Evolutionary conservation across 768 basidiomycete species (phyloP), one percentile per base, ranked within the genome.

Genomic region (Psilocybe subaeruginosa): DNA sequence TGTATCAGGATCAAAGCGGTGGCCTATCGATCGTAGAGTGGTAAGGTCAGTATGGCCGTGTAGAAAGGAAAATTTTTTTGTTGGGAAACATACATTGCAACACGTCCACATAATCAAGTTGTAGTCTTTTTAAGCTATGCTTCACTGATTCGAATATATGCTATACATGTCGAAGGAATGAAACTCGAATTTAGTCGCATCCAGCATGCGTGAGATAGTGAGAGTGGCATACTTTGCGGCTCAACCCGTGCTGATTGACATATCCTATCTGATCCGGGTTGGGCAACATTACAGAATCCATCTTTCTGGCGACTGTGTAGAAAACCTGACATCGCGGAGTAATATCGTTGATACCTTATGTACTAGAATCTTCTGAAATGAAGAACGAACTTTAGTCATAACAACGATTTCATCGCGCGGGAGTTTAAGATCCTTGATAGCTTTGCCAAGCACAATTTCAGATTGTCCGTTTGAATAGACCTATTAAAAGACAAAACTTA

Each of bases 351-450:
- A 29, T 14, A 11, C 0, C 16, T 53, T 9, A 16, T 53, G 14
- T 8, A 14, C 14, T 14, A 6, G 27, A 19, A 1, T 16, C 29
- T 5, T 14, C 19, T 29, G 9, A 29, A 29, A 50, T 12, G 11
- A 27, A 14, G 23, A 8, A 30, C 9, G 9, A 31, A 84, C 85
- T 76, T 93, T 93, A 58, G 92, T 91, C 78, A 93, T 81, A 14
- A 93, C 82, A 16, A 93, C 91, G 48, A 92, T 85, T 64, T 88
- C 84, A 12, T 89, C 87, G 1, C 91, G 83, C n/a, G 90, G 89
- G 11, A 91, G 77, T 19, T 85, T 70, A 63, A 84, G 79, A 62
- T 85, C 68, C 67, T 88, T 89, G 75, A 93, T 86, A 2, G 85
- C 89, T 65, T 89, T 87, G 9, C 91, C 91, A 17, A 91, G 77